Conservation (phyloP, 495 filamentous ascomycete species). For the Trichoderma orchidacearum region DNA sequence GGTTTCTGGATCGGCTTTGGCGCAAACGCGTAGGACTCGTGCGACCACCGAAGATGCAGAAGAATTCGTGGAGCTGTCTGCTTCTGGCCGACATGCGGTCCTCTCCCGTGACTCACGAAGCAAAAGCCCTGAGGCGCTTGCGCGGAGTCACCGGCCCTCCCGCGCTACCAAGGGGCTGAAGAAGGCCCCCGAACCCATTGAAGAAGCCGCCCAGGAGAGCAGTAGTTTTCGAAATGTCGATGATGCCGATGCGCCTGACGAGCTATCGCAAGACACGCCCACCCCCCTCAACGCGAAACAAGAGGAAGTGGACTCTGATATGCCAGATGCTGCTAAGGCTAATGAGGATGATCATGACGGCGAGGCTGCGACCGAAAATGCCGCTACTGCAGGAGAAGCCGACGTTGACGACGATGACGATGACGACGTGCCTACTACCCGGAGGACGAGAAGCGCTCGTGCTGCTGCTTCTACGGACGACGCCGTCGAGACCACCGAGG, state of each 20-base stretch:
- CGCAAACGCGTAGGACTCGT: constrained; percentile 25
- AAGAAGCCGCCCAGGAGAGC: constrained; percentile 43
- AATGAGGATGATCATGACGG: constrained; percentile 12
- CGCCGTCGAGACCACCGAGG: background rate
- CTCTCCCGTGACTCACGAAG: constrained; percentile 36
- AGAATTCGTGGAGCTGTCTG: constrained; percentile 42
- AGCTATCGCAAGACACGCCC: constrained; percentile 3
- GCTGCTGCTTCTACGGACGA: constrained; percentile 9
- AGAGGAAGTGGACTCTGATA: constrained; percentile 40
- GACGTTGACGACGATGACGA: constrained; percentile 53
- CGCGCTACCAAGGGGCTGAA: constrained; percentile 52
- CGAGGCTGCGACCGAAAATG: constrained; percentile 6
- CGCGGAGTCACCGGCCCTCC: constrained; percentile 28
- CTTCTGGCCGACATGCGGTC: constrained; percentile 62
- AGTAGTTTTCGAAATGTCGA: constrained; percentile 2
- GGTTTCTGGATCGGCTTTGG: constrained; percentile 7
- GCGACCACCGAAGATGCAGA: constrained; percentile 33
- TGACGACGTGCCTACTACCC: constrained; percentile 46
- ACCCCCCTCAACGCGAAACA: constrained; percentile 17
- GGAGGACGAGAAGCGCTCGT: constrained; percentile 35
- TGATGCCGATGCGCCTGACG: constrained; percentile 5
- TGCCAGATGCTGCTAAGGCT: constrained; percentile 44
- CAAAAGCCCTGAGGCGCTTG: constrained; percentile 47
- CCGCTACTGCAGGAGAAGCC: constrained; percentile 13
- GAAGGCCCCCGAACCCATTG: constrained; percentile 41